phyloP scores from a whole-genome alignment of 2,329 filamentous ascomycete genomes.

The Clonostachys sp. region DNA sequence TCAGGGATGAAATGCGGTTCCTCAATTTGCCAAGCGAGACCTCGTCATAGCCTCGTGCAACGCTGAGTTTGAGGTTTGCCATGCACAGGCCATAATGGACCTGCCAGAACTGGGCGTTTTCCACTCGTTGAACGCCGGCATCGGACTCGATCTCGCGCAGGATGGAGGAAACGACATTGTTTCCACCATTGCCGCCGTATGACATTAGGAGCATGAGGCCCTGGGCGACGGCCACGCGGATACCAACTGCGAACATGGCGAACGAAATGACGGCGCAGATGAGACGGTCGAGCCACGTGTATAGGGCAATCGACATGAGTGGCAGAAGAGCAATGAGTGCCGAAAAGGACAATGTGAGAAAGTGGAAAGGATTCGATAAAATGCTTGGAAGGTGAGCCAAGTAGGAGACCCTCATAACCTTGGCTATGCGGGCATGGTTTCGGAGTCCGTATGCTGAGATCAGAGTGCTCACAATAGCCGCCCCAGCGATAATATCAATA shows the following conservation, averaged over 20 bases:
- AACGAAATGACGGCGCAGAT: constrained; percentile 78
- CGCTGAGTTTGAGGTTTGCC: constrained; percentile 82
- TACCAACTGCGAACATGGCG: constrained; percentile 84
- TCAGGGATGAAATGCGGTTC: constrained; percentile 69
- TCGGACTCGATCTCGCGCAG: constrained; percentile 82
- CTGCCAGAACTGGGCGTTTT: constrained; percentile 97
- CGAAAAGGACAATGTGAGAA: constrained; percentile 86
- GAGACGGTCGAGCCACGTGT: constrained; percentile 76
- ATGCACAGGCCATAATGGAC: constrained; percentile 96
- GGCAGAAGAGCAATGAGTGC: constrained; percentile 75
- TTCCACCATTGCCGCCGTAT: constrained; percentile 44
- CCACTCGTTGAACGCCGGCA: constrained; percentile 68
- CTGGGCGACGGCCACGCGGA: constrained; percentile 77
- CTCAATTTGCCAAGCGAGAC: constrained; percentile 68
- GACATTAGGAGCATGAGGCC: constrained; percentile 96
- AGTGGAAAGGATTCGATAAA: constrained; percentile 92
- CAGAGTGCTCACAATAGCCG: constrained; percentile 78
- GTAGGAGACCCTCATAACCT: constrained; percentile 82
- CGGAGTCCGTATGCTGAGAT: constrained; percentile 82
- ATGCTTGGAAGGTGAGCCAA: constrained; percentile 78
- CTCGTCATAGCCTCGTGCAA: constrained; percentile 62
- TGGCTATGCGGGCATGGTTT: constrained; percentile 89
- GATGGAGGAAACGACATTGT: constrained; percentile 61
- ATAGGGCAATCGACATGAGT: constrained; percentile 74
- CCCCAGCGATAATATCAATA: constrained; percentile 74